phyloP scores from a whole-genome alignment of 768 basidiomycete species.

The Amanita rubescens region DNA sequence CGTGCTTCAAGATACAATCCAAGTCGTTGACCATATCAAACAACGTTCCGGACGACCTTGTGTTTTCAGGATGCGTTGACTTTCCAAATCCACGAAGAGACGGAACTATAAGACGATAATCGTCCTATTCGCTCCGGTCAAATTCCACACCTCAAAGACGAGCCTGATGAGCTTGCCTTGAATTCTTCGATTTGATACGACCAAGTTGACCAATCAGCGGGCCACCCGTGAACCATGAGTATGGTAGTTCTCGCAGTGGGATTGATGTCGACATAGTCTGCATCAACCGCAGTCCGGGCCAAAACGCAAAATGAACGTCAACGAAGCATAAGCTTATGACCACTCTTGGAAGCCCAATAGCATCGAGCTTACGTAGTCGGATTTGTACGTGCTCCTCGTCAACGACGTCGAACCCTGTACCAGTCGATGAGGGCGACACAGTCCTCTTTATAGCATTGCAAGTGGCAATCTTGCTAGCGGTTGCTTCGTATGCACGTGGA shows the following conservation, averaged over 20 bases:
- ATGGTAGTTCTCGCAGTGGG: slow-evolving; percentile 42
- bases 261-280: slow-evolving; percentile 64
- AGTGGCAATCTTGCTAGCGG: not conserved
- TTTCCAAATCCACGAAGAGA: slow-evolving; percentile 66
- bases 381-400: not conserved
- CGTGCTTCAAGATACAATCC: slow-evolving; percentile 51
- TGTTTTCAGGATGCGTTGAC: slow-evolving; percentile 59
- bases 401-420: not conserved
- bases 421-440: not conserved
- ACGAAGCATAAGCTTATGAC: too few relatives aligned
- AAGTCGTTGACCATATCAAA: slow-evolving; percentile 58
- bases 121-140: slow-evolving; percentile 29
- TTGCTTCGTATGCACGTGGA: not conserved
- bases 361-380: not conserved
- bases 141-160: not conserved
- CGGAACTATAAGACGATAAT: slow-evolving; percentile 56
- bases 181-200: slow-evolving; percentile 63
- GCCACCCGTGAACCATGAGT: slow-evolving; percentile 76
- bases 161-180: slow-evolving; percentile 28
- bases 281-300: too few relatives aligned
- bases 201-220: slow-evolving; percentile 71
- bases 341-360: not conserved
- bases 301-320: not conserved
- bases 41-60: slow-evolving; percentile 49
- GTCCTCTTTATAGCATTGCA: slow-evolving; percentile 1